phyloP scores from a whole-genome alignment of 78 protist genomes.

The Dictyostelium capitatum region DNA sequence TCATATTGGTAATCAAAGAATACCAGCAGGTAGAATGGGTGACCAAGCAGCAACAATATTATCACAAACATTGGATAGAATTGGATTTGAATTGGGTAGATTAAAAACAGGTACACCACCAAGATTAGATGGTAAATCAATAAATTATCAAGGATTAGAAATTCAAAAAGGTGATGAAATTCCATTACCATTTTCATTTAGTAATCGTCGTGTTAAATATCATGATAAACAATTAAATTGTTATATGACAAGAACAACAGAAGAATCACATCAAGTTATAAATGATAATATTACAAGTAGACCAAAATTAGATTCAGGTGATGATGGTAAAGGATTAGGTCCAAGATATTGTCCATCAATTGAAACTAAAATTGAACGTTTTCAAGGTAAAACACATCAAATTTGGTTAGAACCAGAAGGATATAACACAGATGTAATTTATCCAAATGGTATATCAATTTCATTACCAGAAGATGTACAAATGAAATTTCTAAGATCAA shows the following conservation, averaged over 20 bases:
- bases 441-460: conserved; percentile 96
- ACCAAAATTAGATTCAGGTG: conserved; percentile 79
- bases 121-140: conserved; percentile 84
- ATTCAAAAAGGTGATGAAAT: conserved; percentile 87
- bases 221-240: conserved; percentile 76
- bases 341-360: conserved; percentile 97
- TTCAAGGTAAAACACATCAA: conserved; percentile 81
- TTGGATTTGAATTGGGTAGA: conserved; percentile 90
- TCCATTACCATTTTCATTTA: conserved; percentile 90
- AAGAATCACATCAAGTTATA: conserved; percentile 84
- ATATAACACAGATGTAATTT: conserved; percentile 86
- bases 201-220: conserved; percentile 35
- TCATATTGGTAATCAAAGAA: conserved; percentile 86
- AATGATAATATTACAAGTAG: conserved; percentile 41
- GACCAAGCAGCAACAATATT: conserved; percentile 89
- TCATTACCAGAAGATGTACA: conserved; percentile 94
- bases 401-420: conserved; percentile 98
- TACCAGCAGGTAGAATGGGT: conserved; percentile 77
- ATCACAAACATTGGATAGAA: conserved; percentile 66
- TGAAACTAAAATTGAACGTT: conserved; percentile 80
- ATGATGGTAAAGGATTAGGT: conserved; percentile 89
- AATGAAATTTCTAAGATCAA: conserved; percentile 60
- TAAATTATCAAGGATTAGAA: conserved; percentile 68
- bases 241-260: conserved; percentile 89
- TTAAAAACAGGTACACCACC: conserved; percentile 96